Conservation (phyloP, 1,284 basidiomycete genomes). For the Irpex lacteus region DNA sequence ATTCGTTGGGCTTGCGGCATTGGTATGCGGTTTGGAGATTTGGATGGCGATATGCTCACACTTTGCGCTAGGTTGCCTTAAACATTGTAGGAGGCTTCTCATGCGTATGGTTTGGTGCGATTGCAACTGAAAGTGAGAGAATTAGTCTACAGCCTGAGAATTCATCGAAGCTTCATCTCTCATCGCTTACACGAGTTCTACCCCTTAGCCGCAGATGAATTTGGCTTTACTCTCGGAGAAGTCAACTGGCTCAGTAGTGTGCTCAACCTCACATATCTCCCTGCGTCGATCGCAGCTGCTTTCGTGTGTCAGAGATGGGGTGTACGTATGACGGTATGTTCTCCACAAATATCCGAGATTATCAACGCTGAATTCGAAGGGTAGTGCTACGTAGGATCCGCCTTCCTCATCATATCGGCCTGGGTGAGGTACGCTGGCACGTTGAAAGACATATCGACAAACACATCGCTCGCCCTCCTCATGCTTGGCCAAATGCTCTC, state of each 20-base stretch:
- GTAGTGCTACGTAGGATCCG: slow-evolving; percentile 53
- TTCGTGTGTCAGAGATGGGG: slow-evolving; percentile 55
- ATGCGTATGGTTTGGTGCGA: slow-evolving; percentile 77
- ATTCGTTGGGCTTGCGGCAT: slow-evolving; percentile 59
- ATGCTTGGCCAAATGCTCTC: slow-evolving; percentile 48
- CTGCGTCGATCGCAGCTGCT: slow-evolving; percentile 56
- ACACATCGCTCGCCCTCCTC: slow-evolving; percentile 56
- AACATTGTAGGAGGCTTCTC: slow-evolving; percentile 62
- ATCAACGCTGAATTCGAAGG: neutral
- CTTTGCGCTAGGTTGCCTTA: slow-evolving; percentile 46
- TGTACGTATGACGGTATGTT: slow-evolving; percentile 54
- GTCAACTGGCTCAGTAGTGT: slow-evolving; percentile 80
- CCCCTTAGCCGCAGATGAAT: slow-evolving; percentile 31
- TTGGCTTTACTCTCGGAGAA: slow-evolving; percentile 58
- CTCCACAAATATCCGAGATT: neutral
- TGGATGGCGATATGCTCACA: too few species aligned
- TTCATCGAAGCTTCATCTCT: neutral
- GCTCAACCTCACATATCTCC: slow-evolving; percentile 57
- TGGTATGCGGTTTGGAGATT: slow-evolving; percentile 41
- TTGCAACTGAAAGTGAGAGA: slow-evolving; percentile 57
- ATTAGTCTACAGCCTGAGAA: neutral
- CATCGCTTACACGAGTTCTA: neutral
- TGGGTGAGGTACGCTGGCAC: slow-evolving; percentile 81
- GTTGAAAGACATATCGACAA: slow-evolving; percentile 41
- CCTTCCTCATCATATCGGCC: slow-evolving; percentile 53